Evolutionary conservation across 2,329 filamentous ascomycete species (phyloP).

Genomic region (Emericellopsis atlantica): DNA sequence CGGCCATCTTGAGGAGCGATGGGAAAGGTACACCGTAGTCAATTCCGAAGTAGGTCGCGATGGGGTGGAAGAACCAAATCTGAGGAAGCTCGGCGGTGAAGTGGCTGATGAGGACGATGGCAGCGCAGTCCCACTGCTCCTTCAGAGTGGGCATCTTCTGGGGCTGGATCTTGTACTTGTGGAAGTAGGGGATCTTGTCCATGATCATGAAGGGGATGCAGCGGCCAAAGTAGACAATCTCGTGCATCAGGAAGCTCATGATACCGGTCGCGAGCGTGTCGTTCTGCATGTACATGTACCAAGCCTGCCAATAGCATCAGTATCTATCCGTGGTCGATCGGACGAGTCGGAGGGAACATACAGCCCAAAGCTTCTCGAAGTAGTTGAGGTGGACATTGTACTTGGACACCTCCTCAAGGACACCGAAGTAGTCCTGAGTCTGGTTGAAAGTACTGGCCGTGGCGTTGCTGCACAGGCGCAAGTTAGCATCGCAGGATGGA

Average conservation of each 20-base stretch:
- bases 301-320: slow-evolving; percentile 36
- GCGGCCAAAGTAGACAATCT: slow-evolving; percentile 87
- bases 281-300: slow-evolving; percentile 98
- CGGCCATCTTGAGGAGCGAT: slow-evolving; percentile 68
- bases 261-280: slow-evolving; percentile 93
- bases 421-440: slow-evolving; percentile 38
- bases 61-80: slow-evolving; percentile 98
- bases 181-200: slow-evolving; percentile 76
- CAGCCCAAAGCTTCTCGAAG: slow-evolving; percentile 79
- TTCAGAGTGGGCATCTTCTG: slow-evolving; percentile 81
- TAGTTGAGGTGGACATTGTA: slow-evolving; percentile 80
- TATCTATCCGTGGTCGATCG: neutral
- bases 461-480: slow-evolving; percentile 30
- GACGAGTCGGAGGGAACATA: slow-evolving; percentile 25
- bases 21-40: slow-evolving; percentile 85
- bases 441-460: slow-evolving; percentile 35
- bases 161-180: slow-evolving; percentile 87
- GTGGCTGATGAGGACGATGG: slow-evolving; percentile 84
- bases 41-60: slow-evolving; percentile 87
- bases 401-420: slow-evolving; percentile 52
- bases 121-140: slow-evolving; percentile 92
- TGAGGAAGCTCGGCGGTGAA: slow-evolving; percentile 97
- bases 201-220: slow-evolving; percentile 86
- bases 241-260: slow-evolving; percentile 94
- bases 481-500: slow-evolving; percentile 2